Evolutionary conservation across 495 filamentous ascomycete species (phyloP).

Genomic region (Annulohypoxylon bovei): DNA sequence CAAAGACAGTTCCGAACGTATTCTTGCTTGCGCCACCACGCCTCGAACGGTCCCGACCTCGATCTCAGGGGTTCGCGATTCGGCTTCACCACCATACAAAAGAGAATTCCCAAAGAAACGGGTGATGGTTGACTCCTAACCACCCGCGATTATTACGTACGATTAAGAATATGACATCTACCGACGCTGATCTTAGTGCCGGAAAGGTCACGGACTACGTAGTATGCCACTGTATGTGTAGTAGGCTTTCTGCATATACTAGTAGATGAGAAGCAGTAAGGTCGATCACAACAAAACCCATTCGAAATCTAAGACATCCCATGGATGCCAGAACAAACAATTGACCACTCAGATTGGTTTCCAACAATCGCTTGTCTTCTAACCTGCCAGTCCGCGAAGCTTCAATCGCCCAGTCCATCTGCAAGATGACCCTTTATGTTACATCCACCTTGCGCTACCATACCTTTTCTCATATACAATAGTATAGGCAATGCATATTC

Average conservation of each 20-base stretch:
- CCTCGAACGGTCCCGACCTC: slow-evolving; percentile 12
- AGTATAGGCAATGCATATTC: not conserved
- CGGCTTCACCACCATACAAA: slow-evolving; percentile 3
- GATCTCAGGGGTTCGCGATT: not conserved
- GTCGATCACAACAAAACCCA: slow-evolving; percentile 34
- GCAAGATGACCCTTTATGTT: slow-evolving; percentile 29
- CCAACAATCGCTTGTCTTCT: slow-evolving; percentile 14
- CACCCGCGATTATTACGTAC: not conserved
- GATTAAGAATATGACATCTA: slow-evolving; percentile 22
- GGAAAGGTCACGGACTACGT: slow-evolving; percentile 4
- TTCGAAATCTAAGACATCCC: slow-evolving; percentile 20
- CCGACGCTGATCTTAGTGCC: slow-evolving; percentile 28
- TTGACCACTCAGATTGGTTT: slow-evolving; percentile 11
- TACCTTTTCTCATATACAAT: slow-evolving; percentile 20
- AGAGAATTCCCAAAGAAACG: not conserved
- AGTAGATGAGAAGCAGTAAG: slow-evolving; percentile 22
- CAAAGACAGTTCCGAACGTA: not conserved
- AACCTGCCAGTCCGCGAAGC: not conserved
- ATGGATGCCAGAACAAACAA: not conserved
- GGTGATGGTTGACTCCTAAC: not conserved
- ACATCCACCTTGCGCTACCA: slow-evolving; percentile 15
- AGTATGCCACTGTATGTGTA: slow-evolving; percentile 4
- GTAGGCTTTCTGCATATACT: slow-evolving; percentile 15
- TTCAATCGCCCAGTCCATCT: slow-evolving; percentile 6
- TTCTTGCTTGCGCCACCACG: slow-evolving; percentile 10